Evolutionary conservation across 1,284 basidiomycete species (phyloP), one percentile per base, ranked within the genome.

Genomic region (Hypsizygus ulmarius): DNA sequence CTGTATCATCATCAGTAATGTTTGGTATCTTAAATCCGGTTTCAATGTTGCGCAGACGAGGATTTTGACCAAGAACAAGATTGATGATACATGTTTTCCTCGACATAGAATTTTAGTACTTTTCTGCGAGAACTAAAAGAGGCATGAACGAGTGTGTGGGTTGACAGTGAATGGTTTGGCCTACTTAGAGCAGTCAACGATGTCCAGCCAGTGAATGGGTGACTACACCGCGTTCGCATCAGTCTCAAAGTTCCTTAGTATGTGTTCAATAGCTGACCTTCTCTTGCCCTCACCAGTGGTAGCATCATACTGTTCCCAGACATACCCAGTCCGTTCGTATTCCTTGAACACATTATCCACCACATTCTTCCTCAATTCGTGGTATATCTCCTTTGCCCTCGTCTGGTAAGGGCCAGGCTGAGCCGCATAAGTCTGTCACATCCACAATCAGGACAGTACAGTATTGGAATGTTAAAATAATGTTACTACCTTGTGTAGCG

Each of bases 251-350:
- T 10, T 43, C 29, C 21, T 21, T 38, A 19, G 43, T 16, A 19
- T 51, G 5, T 2, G 19, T 3, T 14, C 41, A 51, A 60, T 30
- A 49, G 66, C 70, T 50, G 56, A 83, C 90, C 89, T 93, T 70
- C 93, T 73, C 61, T 78, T 79, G 1, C 94, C 94, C 60, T 90
- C 79, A 10, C 94, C 94, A 8, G 82, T 90, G 7, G 74, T 67
- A 0, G 92, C 72, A 63, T 97, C 87, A 65, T 97, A 97, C 66
- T 97, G 95, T 66, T 97, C 94, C 93, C 94, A 97, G 8, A 93
- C 90, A 64, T 92, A 95, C 6, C 93, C 93, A 1, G 93, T 97
- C 21, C 88, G 79, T 59, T 90, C 73, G 64, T 93, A 97, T 68
- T 97, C 92, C 88, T 89, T 87, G 72, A 81, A 83, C 15, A 94